Evolutionary conservation across 768 basidiomycete genomes (phyloP), one percentile per base, ranked within the genome.

Genomic region (Podaxis sp.): DNA sequence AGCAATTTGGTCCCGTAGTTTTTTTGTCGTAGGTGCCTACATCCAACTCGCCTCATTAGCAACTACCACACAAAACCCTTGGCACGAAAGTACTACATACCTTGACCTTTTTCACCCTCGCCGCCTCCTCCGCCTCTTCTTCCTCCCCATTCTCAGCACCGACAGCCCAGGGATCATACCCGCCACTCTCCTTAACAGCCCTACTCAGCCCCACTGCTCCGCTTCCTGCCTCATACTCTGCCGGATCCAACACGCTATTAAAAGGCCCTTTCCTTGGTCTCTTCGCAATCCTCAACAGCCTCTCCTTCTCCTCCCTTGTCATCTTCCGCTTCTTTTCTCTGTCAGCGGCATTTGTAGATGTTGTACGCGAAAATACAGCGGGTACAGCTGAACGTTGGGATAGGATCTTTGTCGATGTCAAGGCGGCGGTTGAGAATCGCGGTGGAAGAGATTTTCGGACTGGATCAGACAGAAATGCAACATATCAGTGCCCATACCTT

Each of bases 351-450:
- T 66, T 38, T 11, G 64, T 55, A 12, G 85, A 43, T 86, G 78
- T 68, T 3, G 65, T 49, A 3, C 61, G 86, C n/a, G 93, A 90
- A 62, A 82, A 76, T 36, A 96, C 84, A 0, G 94, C 91, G 13
- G 94, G 92, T 12, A 96, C 83, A 4, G 95, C 94, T 1, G 94
- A 96, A 19, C 94, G 89, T 70, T 94, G 87, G 0, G 87, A 74
- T 15, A 97, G 85, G 36, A 96, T 90, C 79, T 90, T 90, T 1
- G 89, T 76, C 0, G 93, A 92, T 19, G 81, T 88, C 11, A 92
- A 74, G 51, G 82, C 76, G 3, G 76, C 66, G 27, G 74, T 77
- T 9, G 85, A 85, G 71, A 81, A 86, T 63, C 82, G 79, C 11
- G 25, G 60, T 3, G 85, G 85, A 0, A 88, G 70, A 4, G 76